A percentile compares a stretch with the other conserved stretches of the same genome.
Evolutionary conservation across 1,139 yeast species (phyloP).

Genomic region (Blastobotrys ciferrii): DNA sequence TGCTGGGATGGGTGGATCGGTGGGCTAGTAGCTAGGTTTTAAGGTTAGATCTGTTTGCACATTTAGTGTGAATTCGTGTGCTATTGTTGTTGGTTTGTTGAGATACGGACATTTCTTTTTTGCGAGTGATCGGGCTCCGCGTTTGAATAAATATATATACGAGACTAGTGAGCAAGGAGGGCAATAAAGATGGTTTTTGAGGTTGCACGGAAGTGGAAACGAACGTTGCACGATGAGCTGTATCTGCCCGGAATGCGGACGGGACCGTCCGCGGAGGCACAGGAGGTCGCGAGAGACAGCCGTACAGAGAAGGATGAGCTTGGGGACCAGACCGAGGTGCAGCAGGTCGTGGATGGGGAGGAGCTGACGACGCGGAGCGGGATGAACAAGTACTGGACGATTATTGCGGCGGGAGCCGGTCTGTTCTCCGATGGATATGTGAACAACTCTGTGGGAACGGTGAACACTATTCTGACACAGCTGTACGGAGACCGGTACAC

Average conservation of each 20-base stretch:
- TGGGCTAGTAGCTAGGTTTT: too few species aligned
- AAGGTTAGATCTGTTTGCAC: too few species aligned
- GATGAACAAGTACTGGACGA: conserved; percentile 56
- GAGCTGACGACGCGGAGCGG: conserved; percentile 14
- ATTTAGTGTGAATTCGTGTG: too few species aligned
- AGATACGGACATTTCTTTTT: too few species aligned
- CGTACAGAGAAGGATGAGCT: background rate
- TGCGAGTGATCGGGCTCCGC: too few species aligned
- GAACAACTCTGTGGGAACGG: conserved; percentile 78
- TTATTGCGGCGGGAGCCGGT: conserved; percentile 87
- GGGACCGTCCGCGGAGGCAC: conserved; percentile 7
- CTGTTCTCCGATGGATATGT: conserved; percentile 88
- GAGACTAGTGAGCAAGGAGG: too few species aligned
- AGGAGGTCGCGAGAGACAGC: conserved; percentile 8
- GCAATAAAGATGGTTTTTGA: conserved; percentile 7
- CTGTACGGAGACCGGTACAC: conserved; percentile 65
- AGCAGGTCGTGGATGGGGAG: conserved; percentile 7
- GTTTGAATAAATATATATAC: too few species aligned
- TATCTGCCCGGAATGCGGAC: conserved; percentile 14
- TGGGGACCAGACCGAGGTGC: conserved; percentile 11
- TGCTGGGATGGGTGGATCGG: too few species aligned
- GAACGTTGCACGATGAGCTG: conserved; percentile 14
- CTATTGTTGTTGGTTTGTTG: too few species aligned
- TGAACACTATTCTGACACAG: conserved; percentile 59
- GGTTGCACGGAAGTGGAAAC: conserved; percentile 15